A percentile compares a stretch with the other conserved stretches of the same genome.
phyloP scores from a whole-genome alignment of 345 rosid species.

The Euclidium syriacum region DNA sequence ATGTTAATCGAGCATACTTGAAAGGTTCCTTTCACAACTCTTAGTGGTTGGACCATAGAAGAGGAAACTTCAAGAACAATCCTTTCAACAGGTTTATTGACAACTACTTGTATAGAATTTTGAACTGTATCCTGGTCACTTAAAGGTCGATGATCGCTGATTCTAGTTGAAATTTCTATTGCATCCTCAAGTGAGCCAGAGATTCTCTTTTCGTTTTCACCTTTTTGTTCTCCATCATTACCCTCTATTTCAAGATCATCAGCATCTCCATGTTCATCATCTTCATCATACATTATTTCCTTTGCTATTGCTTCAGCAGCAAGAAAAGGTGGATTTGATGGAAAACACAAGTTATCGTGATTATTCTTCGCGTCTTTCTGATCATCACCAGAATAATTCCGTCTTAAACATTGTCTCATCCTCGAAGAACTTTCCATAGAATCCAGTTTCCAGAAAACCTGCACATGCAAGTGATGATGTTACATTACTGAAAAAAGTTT shows the following conservation, averaged over 20 bases:
- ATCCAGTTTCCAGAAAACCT: conserved; percentile 95
- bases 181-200: conserved; percentile 47
- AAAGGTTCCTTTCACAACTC: conserved; percentile 79
- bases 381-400: conserved; percentile 64
- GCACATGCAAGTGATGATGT: conserved; percentile 14
- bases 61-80: conserved; percentile 83
- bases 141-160: conserved; percentile 45
- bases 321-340: conserved; percentile 54
- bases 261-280: conserved; percentile 53
- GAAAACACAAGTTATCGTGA: conserved; percentile 39
- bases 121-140: conserved; percentile 46
- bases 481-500: conserved; percentile 2
- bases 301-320: conserved; percentile 68
- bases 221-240: conserved; percentile 35
- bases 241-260: conserved; percentile 42
- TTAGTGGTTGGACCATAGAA: conserved; percentile 79
- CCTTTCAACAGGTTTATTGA: conserved; percentile 71
- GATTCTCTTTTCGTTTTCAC: conserved; percentile 35
- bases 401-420: conserved; percentile 78
- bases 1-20: conserved; percentile 48
- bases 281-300: conserved; percentile 70
- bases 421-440: conserved; percentile 89
- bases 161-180: conserved; percentile 35
- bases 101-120: conserved; percentile 48
- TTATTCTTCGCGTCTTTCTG: conserved; percentile 33